These are phyloP conservation scores for Teratosphaeria destructans DNA, from an alignment of 2,329 filamentous ascomycete genomes.

Conservation along the genomic window DNA sequence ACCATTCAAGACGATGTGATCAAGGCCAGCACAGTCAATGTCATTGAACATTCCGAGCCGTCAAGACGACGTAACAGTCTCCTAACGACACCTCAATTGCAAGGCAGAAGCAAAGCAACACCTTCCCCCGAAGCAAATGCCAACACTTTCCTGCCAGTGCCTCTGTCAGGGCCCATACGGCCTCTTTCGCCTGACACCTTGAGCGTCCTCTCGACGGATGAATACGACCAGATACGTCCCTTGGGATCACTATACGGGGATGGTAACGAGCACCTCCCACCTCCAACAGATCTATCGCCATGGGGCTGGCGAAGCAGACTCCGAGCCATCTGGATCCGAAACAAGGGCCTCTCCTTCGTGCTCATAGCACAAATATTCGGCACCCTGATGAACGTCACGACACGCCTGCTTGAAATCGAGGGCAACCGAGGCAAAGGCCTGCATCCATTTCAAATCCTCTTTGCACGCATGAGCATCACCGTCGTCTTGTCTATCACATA, in stretches of 20 bases:
- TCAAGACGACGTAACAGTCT: background rate
- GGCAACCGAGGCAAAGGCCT: constrained; percentile 58
- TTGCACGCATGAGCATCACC: constrained; percentile 69
- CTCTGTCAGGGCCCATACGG: constrained; percentile 21
- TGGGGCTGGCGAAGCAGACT: constrained; percentile 13
- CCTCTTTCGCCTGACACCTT: constrained; percentile 35
- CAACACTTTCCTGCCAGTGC: constrained; percentile 18
- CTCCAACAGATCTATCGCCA: background rate
- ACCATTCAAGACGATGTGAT: background rate
- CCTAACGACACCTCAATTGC: background rate
- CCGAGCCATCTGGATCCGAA: constrained; percentile 47
- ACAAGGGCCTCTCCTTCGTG: constrained; percentile 65
- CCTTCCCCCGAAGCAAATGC: background rate
- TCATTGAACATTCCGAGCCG: background rate
- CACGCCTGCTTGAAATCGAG: constrained; percentile 60
- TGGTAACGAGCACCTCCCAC: background rate
- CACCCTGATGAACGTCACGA: constrained; percentile 74
- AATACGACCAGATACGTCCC: constrained; percentile 20
- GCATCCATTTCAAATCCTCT: constrained; percentile 76
- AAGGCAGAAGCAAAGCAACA: background rate
- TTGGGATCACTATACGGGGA: background rate
- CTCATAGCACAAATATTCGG: constrained; percentile 70
- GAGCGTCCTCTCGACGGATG: constrained; percentile 27
- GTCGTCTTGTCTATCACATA: constrained; percentile 55
- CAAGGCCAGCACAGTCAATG: background rate